Base-by-base conservation (phyloP, 225 moss, liverwort and hornwort species). In the Sphagnum contortum region DNA sequence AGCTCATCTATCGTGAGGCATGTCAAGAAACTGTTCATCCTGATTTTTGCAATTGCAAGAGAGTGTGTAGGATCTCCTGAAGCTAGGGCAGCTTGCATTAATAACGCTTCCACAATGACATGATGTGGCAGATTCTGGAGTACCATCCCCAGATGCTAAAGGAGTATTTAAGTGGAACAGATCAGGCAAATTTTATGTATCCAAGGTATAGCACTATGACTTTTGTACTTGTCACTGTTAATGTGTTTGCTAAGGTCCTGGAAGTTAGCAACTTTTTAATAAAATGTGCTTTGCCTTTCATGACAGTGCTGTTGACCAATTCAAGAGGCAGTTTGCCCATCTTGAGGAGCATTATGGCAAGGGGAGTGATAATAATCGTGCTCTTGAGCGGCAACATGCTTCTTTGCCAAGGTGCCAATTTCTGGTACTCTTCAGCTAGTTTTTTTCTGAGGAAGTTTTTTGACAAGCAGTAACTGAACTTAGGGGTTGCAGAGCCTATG, bases 101-200 rank as follows among this genome's bases (percentile, higher is more conserved):
- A 29, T 29, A 29, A 29, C 29, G 1, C 29, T 29, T 29, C 29
- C 29, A 29, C 29, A 29, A 29, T 29, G 29, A 29, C 29, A 29
- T 29, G 29, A 29, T 29, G 29, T 81, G 74, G 48, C 87, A 98
- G 98, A 98, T 98, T 77, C 76, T 98, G 74, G 98, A 98, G 68
- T 98, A 98, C 69, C 98, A 98, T 69, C 98, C 98, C 61, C 98
- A 98, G 82, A 93, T 98, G 98, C 77, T 98, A 44, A 98, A 98
- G 77, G 98, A 98, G 68, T 98, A 98, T 67, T 70, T 98, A 74
- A 98, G 86, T 71, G 98, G 98, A 68, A 86, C 91, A 65, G 93
- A 98, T 67, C 89, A 93, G 73, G 93, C 93, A 3, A 98, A 91
- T 70, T 98, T 98, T 68, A 84, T 98, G 89, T 98, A 98, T 74